These are phyloP conservation scores for Solanum peruvianum DNA, from an alignment of 257 asterid species.

Conservation along the genomic window DNA sequence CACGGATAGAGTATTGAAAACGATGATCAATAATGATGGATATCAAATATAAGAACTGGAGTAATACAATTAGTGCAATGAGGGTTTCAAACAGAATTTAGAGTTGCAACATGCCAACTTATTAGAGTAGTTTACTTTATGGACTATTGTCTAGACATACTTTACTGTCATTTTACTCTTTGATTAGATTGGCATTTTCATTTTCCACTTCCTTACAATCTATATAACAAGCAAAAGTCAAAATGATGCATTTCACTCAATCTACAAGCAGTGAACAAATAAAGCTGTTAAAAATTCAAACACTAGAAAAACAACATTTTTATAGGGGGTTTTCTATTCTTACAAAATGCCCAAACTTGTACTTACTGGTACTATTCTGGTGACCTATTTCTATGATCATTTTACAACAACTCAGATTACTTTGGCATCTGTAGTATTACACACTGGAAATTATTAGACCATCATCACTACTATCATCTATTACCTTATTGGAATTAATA, in stretches of 20 bases:
- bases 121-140: background rate
- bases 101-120: background rate
- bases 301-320: background rate
- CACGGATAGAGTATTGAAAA: too few relatives aligned
- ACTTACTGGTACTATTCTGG: background rate
- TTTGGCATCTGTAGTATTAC: background rate
- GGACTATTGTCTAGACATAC: too few relatives aligned
- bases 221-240: background rate
- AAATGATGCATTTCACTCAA: background rate
- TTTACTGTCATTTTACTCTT: background rate
- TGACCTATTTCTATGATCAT: background rate
- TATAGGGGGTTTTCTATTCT: background rate
- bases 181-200: background rate
- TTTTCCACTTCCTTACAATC: background rate
- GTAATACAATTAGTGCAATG: too few relatives aligned
- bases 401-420: background rate
- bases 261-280: background rate
- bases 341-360: background rate
- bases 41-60: too few relatives aligned
- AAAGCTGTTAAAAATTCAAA: background rate
- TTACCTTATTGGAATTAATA: constrained; percentile 29
- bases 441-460: constrained; percentile 26
- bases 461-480: constrained; percentile 22
- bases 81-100: background rate
- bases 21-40: too few relatives aligned